Evolutionary conservation across 2,329 filamentous ascomycete genomes (phyloP).

Genomic region (Sarocladium oryzae): DNA sequence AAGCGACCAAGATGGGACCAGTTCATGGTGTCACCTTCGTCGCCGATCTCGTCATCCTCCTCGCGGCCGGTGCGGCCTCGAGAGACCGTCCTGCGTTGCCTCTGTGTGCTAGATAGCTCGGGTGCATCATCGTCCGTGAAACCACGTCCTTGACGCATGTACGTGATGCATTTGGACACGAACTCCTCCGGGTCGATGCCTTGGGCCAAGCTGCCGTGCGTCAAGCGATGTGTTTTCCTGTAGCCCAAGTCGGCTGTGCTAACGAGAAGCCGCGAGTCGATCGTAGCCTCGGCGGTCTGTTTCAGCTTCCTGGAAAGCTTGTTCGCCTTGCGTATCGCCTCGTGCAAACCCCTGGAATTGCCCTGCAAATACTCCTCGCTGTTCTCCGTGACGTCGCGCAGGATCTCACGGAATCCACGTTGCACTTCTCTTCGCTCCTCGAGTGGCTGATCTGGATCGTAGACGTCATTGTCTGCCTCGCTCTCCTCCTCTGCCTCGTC

Average conservation of each 20-base stretch:
- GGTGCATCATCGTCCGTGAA: constrained; percentile 37
- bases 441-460: constrained; percentile 77
- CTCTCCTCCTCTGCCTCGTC: constrained; percentile 13
- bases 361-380: constrained; percentile 66
- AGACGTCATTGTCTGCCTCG: constrained; percentile 37
- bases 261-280: constrained; percentile 83
- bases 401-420: constrained; percentile 62
- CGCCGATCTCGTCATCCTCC: constrained; percentile 52
- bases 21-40: constrained; percentile 71
- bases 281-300: constrained; percentile 83
- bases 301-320: constrained; percentile 61
- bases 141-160: constrained; percentile 66
- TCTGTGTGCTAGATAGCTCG: constrained; percentile 44
- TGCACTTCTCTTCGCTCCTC: constrained; percentile 67
- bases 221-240: constrained; percentile 68
- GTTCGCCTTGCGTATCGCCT: constrained; percentile 62
- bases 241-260: constrained; percentile 73
- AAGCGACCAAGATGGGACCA: constrained; percentile 79
- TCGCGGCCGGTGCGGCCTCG: constrained; percentile 28
- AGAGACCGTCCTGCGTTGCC: constrained; percentile 32
- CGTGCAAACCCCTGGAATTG: constrained; percentile 57
- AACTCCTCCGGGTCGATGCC: constrained; percentile 89
- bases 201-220: constrained; percentile 63
- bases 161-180: constrained; percentile 80
- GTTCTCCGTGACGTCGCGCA: constrained; percentile 54